Evolutionary conservation across 768 basidiomycete species (phyloP), one percentile per base, ranked within the genome.

Genomic region (Sistotremastrum niveocremeum): DNA sequence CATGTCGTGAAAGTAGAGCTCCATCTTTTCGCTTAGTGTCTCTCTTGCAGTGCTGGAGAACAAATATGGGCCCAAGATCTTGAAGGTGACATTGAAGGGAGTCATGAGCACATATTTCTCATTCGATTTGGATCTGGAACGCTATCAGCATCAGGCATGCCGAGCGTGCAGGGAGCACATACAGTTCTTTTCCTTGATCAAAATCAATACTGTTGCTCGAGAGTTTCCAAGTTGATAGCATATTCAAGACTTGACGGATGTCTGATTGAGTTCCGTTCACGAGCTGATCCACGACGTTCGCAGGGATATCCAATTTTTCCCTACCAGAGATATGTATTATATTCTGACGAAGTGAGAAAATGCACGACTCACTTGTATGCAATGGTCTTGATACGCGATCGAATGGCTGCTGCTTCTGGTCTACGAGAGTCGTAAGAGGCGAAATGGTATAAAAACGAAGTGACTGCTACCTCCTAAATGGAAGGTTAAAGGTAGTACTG

Each of bases 221-320:
- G n/a, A 97, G 63, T 56, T 82, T 90, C 87, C 90, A 98, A 0
- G 94, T 98, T 4, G 95, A 94, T 8, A 99, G 68, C 90, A 99
- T 97, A 60, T 97, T 98, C 49, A 99, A 65, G 12, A 98, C 88
- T 60, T 94, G 94, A 3, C 95, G 84, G 48, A 99, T 94, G 62
- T 99, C 95, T 2, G 93, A 94, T 54, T 95, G 87, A 2, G 90
- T 73, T 4, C 94, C 86, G 2, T 67, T 62, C 47, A 98, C 76
- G 33, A 99, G 81, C 60, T 95, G 87, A 57, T 99, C 95, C 34
- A 98, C 63, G 37, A 93, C 94, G 48, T 87, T 87, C 0, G 80
- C 77, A 0, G 87, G 84, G n/a, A 97, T 68, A 61, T 87, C 84
- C 77, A 99, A 74, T 53, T 87, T 86, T 62, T 99, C 95, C 61